Base-by-base conservation (phyloP, 257 asterid species). In the Leptodermis oblonga region DNA sequence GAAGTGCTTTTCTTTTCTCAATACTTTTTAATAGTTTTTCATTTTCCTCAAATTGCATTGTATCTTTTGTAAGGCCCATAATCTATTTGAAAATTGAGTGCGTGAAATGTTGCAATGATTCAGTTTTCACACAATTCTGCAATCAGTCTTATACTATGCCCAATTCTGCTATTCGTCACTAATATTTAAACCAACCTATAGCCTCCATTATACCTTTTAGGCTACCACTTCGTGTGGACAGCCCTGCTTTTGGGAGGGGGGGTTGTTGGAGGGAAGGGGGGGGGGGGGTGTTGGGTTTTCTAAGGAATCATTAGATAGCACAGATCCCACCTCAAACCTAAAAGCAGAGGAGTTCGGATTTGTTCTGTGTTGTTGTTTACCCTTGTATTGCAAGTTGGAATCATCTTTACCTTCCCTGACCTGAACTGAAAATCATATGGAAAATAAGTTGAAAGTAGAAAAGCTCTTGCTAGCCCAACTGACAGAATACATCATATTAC, bases 101-200 rank as follows among this genome's bases (percentile, higher is more conserved):
- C 59, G 25, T 58, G 36, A 58, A 51, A 69, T 53, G 41, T 30
- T 6, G 18, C 23, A n/a, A 54, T 31, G 48, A 20, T 56, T 53
- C 60, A 28, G n/a, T n/a, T n/a, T n/a, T n/a, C n/a, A n/a, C n/a
- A n/a, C n/a, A n/a, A n/a, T n/a, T n/a, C n/a, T n/a, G n/a, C n/a
- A n/a, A n/a, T n/a, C n/a, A n/a, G n/a, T n/a, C n/a, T n/a, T 45
- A 28, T 14, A 37, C 23, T 23, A 45, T 59, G 31, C 56, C 62
- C 55, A 28, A 25, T 34, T 60, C 11, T 65, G 11, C 56, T 36
- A 48, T 71, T 41, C 70, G 70, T 65, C 64, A 65, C 65, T 70
- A 53, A 66, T 54, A 48, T 42, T 65, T 60, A 30, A 62, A 55
- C 70, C 64, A 58, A 65, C 68, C 61, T 46, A n/a, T n/a, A 51